These are phyloP conservation scores for Candida mesenterica DNA, from an alignment of 1,139 yeast species.

Conservation along the genomic window DNA sequence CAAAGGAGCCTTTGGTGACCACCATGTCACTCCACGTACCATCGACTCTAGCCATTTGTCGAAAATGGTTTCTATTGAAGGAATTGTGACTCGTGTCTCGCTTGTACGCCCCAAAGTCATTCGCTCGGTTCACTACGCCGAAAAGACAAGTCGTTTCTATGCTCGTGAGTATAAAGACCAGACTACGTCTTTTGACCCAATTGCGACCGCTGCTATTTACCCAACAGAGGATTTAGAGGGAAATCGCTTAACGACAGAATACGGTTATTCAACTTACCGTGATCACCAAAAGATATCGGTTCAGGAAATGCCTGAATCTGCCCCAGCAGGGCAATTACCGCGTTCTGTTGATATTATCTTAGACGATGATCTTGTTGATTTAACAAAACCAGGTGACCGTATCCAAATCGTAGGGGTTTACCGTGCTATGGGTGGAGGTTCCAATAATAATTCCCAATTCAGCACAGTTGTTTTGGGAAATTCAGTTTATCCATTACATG, in stretches of 20 bases:
- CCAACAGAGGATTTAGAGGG: constrained; percentile 95
- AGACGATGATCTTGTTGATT: constrained; percentile 92
- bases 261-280: constrained; percentile 88
- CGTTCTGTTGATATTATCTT: constrained; percentile 86
- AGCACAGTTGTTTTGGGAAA: constrained; percentile 80
- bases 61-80: constrained; percentile 85
- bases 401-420: constrained; percentile 93
- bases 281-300: constrained; percentile 93
- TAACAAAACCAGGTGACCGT: constrained; percentile 94
- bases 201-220: constrained; percentile 81
- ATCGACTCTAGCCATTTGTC: constrained; percentile 76
- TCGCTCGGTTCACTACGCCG: constrained; percentile 92
- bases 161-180: constrained; percentile 93
- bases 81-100: constrained; percentile 93
- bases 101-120: constrained; percentile 89
- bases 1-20: constrained; percentile 89
- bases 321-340: constrained; percentile 98
- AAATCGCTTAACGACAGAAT: constrained; percentile 82
- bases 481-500: constrained; percentile 84
- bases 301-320: constrained; percentile 98
- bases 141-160: constrained; percentile 76
- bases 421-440: constrained; percentile 85
- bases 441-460: constrained; percentile 65
- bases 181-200: constrained; percentile 85
- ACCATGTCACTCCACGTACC: constrained; percentile 84